Evolutionary conservation across 352 stramenopile genomes (phyloP).

Genomic region (Phytophthora megakarya): DNA sequence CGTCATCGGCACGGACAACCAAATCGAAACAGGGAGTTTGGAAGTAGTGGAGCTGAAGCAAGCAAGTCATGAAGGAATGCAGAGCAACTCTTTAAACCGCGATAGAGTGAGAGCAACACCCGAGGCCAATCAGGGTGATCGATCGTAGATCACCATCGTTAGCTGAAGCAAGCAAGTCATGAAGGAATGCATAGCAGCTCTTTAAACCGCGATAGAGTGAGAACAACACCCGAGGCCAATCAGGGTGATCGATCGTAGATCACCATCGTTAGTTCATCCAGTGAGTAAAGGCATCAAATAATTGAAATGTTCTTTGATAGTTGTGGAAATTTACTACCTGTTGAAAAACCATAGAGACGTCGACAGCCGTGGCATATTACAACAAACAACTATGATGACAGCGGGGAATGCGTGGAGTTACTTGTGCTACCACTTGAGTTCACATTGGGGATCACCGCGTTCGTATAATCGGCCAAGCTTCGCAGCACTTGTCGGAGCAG

Average conservation of each 20-base stretch:
- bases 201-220: conserved; percentile 17
- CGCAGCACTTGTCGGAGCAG: conserved; percentile 72
- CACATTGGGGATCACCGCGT: conserved; percentile 19
- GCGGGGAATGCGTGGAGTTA: conserved; percentile 1
- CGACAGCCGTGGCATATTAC: conserved; percentile 1
- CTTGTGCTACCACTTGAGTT: conserved; percentile 11
- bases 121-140: conserved; percentile 24
- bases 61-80: conserved; percentile 8
- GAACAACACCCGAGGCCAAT: background rate
- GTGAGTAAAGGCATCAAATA: conserved; percentile 16
- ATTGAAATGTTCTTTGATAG: conserved; percentile 10
- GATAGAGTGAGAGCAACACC: conserved; percentile 4
- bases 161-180: conserved; percentile 1
- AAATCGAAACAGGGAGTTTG: conserved; percentile 30
- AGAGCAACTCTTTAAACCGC: conserved; percentile 23
- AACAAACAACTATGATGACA: conserved; percentile 22
- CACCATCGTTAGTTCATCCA: conserved; percentile 20
- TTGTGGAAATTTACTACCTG: background rate
- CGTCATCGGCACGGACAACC: conserved; percentile 16
- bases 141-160: conserved; percentile 37
- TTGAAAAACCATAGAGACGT: background rate
- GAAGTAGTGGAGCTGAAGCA: conserved; percentile 28
- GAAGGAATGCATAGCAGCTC: conserved; percentile 19
- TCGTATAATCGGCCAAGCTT: conserved; percentile 52
- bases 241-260: conserved; percentile 42